phyloP scores from a whole-genome alignment of 2,329 filamentous ascomycete genomes.

The Xenoacremonium recifei region DNA sequence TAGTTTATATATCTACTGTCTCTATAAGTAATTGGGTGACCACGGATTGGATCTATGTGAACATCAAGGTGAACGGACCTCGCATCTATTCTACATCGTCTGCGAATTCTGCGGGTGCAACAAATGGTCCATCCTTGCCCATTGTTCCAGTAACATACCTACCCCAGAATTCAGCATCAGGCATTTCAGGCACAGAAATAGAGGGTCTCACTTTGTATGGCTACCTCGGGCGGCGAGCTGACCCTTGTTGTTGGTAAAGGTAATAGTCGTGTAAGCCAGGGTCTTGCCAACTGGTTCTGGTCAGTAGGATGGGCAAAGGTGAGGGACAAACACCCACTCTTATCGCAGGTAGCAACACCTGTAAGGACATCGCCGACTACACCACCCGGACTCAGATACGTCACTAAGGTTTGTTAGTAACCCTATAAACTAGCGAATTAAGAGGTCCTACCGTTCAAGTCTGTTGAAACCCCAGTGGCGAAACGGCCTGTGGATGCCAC shows the following conservation, averaged over 20 bases:
- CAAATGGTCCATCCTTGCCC: slow-evolving; percentile 34
- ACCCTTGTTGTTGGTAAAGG: slow-evolving; percentile 58
- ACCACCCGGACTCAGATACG: slow-evolving; percentile 59
- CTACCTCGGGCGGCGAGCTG: slow-evolving; percentile 61
- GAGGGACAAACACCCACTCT: slow-evolving; percentile 42
- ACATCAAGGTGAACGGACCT: too few species aligned
- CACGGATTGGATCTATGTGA: background rate
- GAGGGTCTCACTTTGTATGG: slow-evolving; percentile 58
- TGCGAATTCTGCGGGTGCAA: slow-evolving; percentile 33
- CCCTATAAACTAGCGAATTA: rapidly evolving
- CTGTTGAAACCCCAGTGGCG: slow-evolving; percentile 63
- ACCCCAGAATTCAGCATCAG: background rate
- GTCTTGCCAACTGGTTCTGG: slow-evolving; percentile 57
- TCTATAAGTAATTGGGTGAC: slow-evolving; percentile 1
- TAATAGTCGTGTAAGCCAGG: slow-evolving; percentile 59
- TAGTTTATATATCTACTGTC: slow-evolving; percentile 4
- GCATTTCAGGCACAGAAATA: too few species aligned
- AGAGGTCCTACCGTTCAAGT: slow-evolving; percentile 53
- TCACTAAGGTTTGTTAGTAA: slow-evolving; percentile 44
- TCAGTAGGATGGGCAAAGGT: slow-evolving; percentile 6
- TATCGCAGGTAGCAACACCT: slow-evolving; percentile 59
- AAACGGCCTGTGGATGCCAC: slow-evolving; percentile 64
- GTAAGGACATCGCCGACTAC: slow-evolving; percentile 55
- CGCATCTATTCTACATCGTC: slow-evolving; percentile 33
- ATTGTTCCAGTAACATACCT: slow-evolving; percentile 44